A percentile compares a stretch with the other conserved stretches of the same genome.
phyloP scores from a whole-genome alignment of 2,329 filamentous ascomycete species.

The Penicillium sp. region DNA sequence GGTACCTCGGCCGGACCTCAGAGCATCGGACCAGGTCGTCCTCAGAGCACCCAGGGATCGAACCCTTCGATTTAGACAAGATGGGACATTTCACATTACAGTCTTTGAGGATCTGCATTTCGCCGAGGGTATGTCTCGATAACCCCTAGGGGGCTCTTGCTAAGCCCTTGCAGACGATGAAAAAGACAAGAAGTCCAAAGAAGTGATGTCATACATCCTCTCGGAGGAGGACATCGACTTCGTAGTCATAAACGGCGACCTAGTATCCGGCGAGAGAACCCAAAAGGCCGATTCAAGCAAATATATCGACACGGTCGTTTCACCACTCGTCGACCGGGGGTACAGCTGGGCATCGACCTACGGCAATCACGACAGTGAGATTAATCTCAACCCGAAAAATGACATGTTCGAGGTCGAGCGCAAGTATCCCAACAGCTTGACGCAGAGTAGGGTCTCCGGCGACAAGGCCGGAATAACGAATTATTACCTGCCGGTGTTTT shows the following conservation, averaged over 20 bases:
- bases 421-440: slow-evolving; percentile 39
- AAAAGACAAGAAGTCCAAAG: slow-evolving; percentile 55
- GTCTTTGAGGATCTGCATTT: slow-evolving; percentile 72
- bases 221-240: slow-evolving; percentile 57
- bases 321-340: slow-evolving; percentile 54
- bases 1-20: background rate
- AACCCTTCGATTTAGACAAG: slow-evolving; percentile 22
- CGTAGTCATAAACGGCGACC: slow-evolving; percentile 67
- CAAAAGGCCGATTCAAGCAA: slow-evolving; percentile 52
- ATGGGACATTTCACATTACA: slow-evolving; percentile 47
- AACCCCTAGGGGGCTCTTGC: background rate
- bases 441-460: slow-evolving; percentile 43
- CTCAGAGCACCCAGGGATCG: background rate
- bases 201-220: slow-evolving; percentile 59
- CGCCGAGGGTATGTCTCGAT: slow-evolving; percentile 57
- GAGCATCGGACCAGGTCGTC: background rate
- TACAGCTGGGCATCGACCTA: slow-evolving; percentile 66
- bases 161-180: slow-evolving; percentile 34
- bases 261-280: slow-evolving; percentile 66
- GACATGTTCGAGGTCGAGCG: slow-evolving; percentile 44
- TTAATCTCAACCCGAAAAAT: slow-evolving; percentile 52
- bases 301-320: slow-evolving; percentile 60
- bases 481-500: slow-evolving; percentile 52
- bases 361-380: slow-evolving; percentile 66
- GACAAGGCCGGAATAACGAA: slow-evolving; percentile 49